Evolutionary conservation across 2,329 filamentous ascomycete species (phyloP), one percentile per base, ranked within the genome.

Genomic region (Thelonectria olida): DNA sequence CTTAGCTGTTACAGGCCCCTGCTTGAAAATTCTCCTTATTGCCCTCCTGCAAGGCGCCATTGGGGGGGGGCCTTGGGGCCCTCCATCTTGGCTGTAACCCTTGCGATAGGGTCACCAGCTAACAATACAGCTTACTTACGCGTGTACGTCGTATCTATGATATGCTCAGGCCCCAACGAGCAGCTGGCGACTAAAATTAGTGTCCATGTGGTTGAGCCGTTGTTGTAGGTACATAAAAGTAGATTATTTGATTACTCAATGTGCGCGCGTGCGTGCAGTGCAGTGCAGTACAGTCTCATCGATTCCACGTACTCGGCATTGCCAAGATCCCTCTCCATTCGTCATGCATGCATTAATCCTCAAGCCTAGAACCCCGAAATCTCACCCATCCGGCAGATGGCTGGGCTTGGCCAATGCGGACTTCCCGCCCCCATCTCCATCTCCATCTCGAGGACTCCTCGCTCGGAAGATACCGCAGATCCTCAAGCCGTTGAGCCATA

Each of bases 1-100:
- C 15, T 15, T 15, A 19, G 31, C n/a, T 53, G 52, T 54, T 54
- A 54, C 52, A 54, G 28, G 31, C 52, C 52, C 52, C 44, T 47
- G 52, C 41, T 13, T 28, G n/a, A 54, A 34, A 44, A 36, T 25
- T 44, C 52, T 31, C 51, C 27, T n/a, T n/a, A n/a, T n/a, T 15
- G 19, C 19, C 15, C 20, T 15, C 20, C 28, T 47, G 39, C 42
- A 23, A 36, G n/a, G n/a, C n/a, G n/a, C n/a, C n/a, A n/a, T n/a
- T n/a, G n/a, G n/a, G 15, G 10, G 31, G 31, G 12, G 9, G 7
- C 12, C 12, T 4, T 12, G 28, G n/a, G 5, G 5, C 31, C 41
- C 44, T 47, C 52, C 28, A 28, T n/a, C 41, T 38, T 47, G 42
- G n/a, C 28, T 54, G 52, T 36, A 36, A 54, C 52, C 15, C 22